A percentile compares a stretch with the other conserved stretches of the same genome.
These are phyloP conservation scores for Alloteropsis semialata DNA, from an alignment of 176 grass and related monocot genomes.

Conservation along the genomic window DNA sequence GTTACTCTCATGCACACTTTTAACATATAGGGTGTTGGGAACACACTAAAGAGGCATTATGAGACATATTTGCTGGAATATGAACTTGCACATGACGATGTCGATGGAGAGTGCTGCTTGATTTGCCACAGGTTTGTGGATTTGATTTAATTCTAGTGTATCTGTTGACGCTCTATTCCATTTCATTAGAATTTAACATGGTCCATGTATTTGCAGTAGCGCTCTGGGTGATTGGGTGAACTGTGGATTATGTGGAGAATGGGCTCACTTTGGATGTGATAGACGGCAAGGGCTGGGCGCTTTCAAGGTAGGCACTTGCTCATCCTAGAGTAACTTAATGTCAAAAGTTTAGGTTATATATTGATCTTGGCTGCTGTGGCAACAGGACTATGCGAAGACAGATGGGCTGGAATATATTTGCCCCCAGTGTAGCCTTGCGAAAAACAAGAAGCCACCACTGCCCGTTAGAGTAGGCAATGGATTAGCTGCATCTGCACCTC, in stretches of 20 bases:
- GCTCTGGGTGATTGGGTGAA: conserved; percentile 71
- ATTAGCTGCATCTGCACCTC: conserved; percentile 7
- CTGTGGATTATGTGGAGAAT: conserved; percentile 73
- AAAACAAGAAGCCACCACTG: conserved; percentile 27
- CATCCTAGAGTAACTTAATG: background rate
- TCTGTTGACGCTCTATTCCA: background rate
- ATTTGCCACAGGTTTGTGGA: conserved; percentile 57
- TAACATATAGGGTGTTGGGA: conserved; percentile 63
- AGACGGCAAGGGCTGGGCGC: conserved; percentile 63
- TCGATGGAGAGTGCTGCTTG: conserved; percentile 67
- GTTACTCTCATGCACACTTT: background rate
- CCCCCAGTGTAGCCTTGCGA: conserved; percentile 49
- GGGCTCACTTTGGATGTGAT: conserved; percentile 82
- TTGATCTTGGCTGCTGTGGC: conserved; percentile 31
- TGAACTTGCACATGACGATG: conserved; percentile 71
- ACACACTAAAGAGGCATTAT: conserved; percentile 77
- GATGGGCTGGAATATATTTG: conserved; percentile 75
- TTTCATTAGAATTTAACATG: background rate
- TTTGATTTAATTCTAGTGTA: background rate
- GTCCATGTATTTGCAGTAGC: conserved; percentile 52
- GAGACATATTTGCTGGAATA: conserved; percentile 83
- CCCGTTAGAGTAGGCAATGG: conserved; percentile 25
- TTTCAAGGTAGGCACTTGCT: conserved; percentile 52
- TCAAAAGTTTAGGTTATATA: background rate
- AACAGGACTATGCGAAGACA: conserved; percentile 75